Conservation (phyloP, 139 green algal species). For the Coelastrella sp. region DNA sequence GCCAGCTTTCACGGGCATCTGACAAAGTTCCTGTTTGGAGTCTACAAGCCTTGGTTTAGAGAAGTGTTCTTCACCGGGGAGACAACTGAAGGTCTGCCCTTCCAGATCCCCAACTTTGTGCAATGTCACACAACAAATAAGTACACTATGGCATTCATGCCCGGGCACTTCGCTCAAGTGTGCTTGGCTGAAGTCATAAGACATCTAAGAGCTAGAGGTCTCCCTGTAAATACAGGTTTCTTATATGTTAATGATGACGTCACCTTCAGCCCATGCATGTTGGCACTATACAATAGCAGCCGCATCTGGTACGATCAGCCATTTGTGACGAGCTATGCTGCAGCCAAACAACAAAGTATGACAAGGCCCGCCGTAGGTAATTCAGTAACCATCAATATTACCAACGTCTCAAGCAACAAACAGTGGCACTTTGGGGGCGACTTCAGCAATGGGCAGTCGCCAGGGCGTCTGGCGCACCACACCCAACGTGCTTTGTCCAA, state of each 20-base stretch:
- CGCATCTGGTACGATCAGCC: background rate
- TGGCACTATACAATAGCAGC: background rate
- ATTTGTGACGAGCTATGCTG: background rate
- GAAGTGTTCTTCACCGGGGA: background rate
- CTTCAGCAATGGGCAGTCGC: background rate
- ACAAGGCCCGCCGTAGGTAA: background rate
- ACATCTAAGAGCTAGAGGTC: background rate
- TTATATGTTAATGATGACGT: conserved; percentile 22
- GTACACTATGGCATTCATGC: background rate
- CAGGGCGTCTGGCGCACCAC: background rate
- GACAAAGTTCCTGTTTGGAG: background rate
- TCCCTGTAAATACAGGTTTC: background rate
- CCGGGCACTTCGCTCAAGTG: background rate
- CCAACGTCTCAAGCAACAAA: background rate
- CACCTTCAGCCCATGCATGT: background rate
- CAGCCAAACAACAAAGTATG: background rate
- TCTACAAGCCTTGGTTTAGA: background rate
- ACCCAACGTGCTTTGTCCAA: background rate
- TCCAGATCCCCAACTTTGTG: background rate
- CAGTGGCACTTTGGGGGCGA: background rate
- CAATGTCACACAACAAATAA: background rate
- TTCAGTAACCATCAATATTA: background rate
- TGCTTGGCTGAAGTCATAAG: background rate
- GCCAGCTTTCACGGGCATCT: background rate
- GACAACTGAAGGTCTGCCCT: background rate